Percentiles rank a stretch among this genome's conserved stretches.
These are phyloP conservation scores for Globisporangium spinosum DNA, from an alignment of 352 stramenopile genomes.

Conservation along the genomic window DNA sequence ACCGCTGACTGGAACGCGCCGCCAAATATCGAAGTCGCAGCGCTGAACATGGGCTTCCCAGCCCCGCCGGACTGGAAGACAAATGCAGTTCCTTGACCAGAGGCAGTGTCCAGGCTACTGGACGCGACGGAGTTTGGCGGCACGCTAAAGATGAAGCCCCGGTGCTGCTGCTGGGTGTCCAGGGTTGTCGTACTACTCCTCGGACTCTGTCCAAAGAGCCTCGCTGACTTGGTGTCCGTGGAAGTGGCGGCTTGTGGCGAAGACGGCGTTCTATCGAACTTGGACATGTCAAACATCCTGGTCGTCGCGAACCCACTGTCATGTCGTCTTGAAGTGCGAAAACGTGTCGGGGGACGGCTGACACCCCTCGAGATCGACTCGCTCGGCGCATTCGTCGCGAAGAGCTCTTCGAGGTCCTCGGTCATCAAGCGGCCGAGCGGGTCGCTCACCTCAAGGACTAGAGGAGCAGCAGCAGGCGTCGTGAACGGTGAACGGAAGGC, in stretches of 20 bases:
- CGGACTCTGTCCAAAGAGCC: conserved; percentile 2
- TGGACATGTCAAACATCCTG: conserved; percentile 8
- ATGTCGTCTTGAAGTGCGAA: neutral
- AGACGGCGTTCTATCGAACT: neutral
- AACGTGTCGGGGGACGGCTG: neutral
- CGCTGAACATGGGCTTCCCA: neutral
- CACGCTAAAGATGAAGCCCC: neutral
- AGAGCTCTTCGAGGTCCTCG: conserved; percentile 1
- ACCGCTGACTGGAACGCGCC: neutral
- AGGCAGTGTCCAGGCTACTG: neutral
- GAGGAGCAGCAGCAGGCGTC: neutral
- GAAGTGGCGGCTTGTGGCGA: neutral
- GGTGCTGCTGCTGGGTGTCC: neutral
- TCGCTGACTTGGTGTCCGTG: neutral
- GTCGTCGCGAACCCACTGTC: neutral
- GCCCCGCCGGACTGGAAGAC: neutral
- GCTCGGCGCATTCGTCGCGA: conserved; percentile 1
- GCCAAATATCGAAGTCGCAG: neutral
- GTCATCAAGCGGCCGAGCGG: neutral
- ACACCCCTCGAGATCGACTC: neutral
- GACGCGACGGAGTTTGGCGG: neutral
- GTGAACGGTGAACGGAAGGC: neutral
- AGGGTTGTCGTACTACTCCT: no score
- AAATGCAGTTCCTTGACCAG: neutral
- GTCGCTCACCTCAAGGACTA: neutral